Evolutionary conservation across 2,329 filamentous ascomycete genomes (phyloP).

Genomic region (Colletotrichum lentis): DNA sequence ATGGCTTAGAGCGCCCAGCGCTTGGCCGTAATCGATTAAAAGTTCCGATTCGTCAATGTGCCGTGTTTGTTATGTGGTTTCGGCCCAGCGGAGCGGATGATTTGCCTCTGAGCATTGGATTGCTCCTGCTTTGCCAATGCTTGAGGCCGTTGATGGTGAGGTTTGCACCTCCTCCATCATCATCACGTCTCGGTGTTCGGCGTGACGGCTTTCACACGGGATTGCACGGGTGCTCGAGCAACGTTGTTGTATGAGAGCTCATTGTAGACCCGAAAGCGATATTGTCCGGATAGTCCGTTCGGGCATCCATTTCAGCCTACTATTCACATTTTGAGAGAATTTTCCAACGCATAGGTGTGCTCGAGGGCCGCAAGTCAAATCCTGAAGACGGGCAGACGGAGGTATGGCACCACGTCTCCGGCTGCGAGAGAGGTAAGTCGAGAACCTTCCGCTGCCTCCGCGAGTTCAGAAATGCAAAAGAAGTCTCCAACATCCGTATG

Average conservation of each 20-base stretch:
- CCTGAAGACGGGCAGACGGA: too few species aligned
- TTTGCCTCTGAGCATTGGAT: background rate
- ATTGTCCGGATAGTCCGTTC: background rate
- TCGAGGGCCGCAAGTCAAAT: too few species aligned
- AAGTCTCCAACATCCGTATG: too few species aligned
- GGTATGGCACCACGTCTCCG: too few species aligned
- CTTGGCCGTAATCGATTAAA: background rate
- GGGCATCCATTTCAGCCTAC: too few species aligned
- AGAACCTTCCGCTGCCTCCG: too few species aligned
- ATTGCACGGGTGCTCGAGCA: too few species aligned
- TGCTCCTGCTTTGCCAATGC: background rate
- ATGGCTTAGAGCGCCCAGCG: background rate
- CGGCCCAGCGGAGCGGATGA: background rate
- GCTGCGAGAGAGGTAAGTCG: too few species aligned
- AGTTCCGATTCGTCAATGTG: constrained; percentile 25
- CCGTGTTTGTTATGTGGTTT: background rate
- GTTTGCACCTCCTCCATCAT: background rate
- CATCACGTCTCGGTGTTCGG: background rate
- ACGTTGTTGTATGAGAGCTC: background rate
- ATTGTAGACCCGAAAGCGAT: background rate
- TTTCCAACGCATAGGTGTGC: too few species aligned
- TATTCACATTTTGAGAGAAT: too few species aligned
- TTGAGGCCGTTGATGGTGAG: background rate
- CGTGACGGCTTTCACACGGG: background rate
- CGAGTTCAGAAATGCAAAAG: too few species aligned